phyloP scores from a whole-genome alignment of 768 basidiomycete species.

The Amanita inopinata region DNA sequence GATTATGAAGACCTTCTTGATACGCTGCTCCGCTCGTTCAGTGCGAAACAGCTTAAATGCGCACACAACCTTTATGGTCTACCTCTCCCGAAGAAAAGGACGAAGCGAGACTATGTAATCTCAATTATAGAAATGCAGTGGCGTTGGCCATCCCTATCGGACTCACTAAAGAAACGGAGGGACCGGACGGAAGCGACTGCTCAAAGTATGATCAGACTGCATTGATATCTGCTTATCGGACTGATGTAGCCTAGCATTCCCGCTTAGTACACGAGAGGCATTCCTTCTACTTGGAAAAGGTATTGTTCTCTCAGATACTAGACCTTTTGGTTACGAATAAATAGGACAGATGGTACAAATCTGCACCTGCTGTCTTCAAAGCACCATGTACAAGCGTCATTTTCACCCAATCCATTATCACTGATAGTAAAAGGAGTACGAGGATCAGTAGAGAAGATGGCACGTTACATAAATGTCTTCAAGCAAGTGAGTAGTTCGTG shows the following conservation, averaged over 20 bases:
- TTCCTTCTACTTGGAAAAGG: conserved; percentile 66
- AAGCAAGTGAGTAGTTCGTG: conserved; percentile 36
- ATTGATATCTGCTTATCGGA: conserved; percentile 1
- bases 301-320: conserved; percentile 23
- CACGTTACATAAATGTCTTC: conserved; percentile 35
- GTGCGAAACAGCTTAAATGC: conserved; percentile 44
- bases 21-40: conserved; percentile 53
- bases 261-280: conserved; percentile 47
- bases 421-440: conserved; percentile 51
- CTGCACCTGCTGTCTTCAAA: conserved; percentile 47
- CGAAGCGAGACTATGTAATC: conserved; percentile 32
- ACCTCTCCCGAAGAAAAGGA: conserved; percentile 20
- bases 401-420: conserved; percentile 44
- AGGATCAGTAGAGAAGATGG: conserved; percentile 38
- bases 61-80: conserved; percentile 43
- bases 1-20: conserved; percentile 46
- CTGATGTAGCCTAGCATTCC: conserved; percentile 33
- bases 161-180: conserved; percentile 37
- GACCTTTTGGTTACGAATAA: conserved; percentile 8
- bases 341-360: conserved; percentile 67
- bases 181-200: conserved; percentile 39
- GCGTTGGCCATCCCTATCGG: conserved; percentile 56
- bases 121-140: conserved; percentile 57
- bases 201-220: conserved; percentile 30
- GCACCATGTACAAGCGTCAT: conserved; percentile 53